Base-by-base conservation (phyloP, 1,284 basidiomycete species). In the Macrocystidia cucumis region DNA sequence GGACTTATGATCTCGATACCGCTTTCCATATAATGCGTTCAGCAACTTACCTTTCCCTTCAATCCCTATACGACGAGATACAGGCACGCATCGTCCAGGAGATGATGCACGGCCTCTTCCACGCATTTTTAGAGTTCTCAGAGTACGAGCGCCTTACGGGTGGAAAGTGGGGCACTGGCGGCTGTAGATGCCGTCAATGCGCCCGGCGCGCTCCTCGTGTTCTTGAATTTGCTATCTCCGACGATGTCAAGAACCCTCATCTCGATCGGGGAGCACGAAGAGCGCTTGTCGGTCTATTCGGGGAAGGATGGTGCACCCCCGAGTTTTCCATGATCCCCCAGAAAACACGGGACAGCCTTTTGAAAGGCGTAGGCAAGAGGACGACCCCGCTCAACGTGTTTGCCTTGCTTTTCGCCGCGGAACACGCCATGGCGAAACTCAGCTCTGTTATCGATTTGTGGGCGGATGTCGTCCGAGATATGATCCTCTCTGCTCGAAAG, bases 1-100 rank as follows among this genome's bases (percentile, higher is more conserved):
- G 95, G 12, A 84, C 87, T 0, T 96, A 91, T 57, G 92, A 98
- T 62, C 77, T 98, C 41, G 72, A 82, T 30, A 98, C 91, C 9
- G 88, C 89, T 0, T 91, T 98, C 54, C 77, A 87, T 41, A 90
- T 98, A 48, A 78, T 92, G 60, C 78, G 82, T 19, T 80, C 89
- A 1, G 83, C 91, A 2, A 66, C 72, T 12, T 97, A 93, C 57
- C 80, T 98, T 26, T 71, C 74, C 32, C 67, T 98, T 26, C 64
- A 79, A n/a, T 60, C 78, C 0, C 74, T 97, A 3, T 74, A 80
- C 40, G 69, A 74, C 40, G 91, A 96, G 53, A 69, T 87, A 21
- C 85, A 91, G 49, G 79, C 88, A 0, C 74, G 85, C 38, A 76
- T 91, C 44, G 76, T 88, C 11, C 74, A 84, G 48, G 87, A 91